Conservation (phyloP, 1,284 basidiomycete species). For the Jaminaea rosea region DNA sequence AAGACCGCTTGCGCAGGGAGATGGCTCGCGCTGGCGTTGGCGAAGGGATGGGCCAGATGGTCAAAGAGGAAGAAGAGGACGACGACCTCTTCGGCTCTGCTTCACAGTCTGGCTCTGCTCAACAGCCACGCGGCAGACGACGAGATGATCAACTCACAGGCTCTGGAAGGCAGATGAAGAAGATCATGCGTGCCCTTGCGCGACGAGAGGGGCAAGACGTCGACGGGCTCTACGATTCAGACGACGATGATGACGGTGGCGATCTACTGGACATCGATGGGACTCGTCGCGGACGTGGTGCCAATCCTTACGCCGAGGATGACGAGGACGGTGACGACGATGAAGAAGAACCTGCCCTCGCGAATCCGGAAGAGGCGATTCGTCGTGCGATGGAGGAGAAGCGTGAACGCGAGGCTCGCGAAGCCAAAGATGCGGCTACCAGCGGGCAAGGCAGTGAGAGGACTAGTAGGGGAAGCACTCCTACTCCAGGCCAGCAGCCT, state of each 20-base stretch:
- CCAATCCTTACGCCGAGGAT: conserved; percentile 14
- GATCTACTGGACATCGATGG: too few species aligned
- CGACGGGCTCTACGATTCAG: conserved; percentile 32
- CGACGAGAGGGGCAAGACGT: conserved; percentile 39
- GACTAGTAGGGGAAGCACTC: too few species aligned
- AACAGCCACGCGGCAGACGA: conserved; percentile 6
- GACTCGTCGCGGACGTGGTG: too few species aligned
- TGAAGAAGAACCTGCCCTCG: conserved; percentile 35
- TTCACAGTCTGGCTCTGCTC: background rate
- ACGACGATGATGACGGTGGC: conserved; percentile 41
- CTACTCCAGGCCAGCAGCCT: too few species aligned
- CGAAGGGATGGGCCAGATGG: conserved; percentile 18
- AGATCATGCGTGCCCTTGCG: conserved; percentile 44
- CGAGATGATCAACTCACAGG: conserved; percentile 37
- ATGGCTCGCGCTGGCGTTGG: conserved; percentile 35
- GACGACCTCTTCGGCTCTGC: conserved; percentile 17
- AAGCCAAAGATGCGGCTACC: conserved; percentile 8
- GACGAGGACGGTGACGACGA: conserved; percentile 44
- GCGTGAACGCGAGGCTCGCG: conserved; percentile 17
- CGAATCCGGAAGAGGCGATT: conserved; percentile 44
- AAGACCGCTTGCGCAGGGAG: conserved; percentile 43
- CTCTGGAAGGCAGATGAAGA: conserved; percentile 45
- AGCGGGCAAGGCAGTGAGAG: too few species aligned
- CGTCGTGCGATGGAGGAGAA: conserved; percentile 39
- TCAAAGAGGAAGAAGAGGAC: conserved; percentile 20